Evolutionary conservation across 2,329 filamentous ascomycete species (phyloP), one percentile per base, ranked within the genome.

Genomic region (Colletotrichum plurivorum): DNA sequence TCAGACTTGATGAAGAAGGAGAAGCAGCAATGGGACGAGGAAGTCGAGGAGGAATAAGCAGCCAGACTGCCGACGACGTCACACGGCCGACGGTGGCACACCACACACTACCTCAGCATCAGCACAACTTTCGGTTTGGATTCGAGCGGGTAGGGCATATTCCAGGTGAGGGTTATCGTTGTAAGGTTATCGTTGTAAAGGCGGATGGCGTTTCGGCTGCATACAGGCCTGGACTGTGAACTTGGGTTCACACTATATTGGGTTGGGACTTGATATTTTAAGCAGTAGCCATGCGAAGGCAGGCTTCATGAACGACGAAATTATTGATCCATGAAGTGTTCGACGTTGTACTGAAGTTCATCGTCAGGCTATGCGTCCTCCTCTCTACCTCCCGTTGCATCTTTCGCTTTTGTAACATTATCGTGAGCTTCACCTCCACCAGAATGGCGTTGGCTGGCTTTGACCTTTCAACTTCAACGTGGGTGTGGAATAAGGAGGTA

Each of bases 11-110:
- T 95, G 75, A 92, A 92, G 82, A 87, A 85, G 66, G 94, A 97
- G 81, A 88, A 92, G 77, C 93, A 96, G 77, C 88, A 89, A 41
- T 95, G 93, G 92, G 93, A 94, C 73, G 93, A 93, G 74, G 93
- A 93, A 73, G 90, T 90, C 70, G 92, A 94, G 71, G 93, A 91
- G 69, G 86, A 88, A 71, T 87, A 81, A 58, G 25, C 25, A 13
- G 22, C 16, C 16, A n/a, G 41, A 43, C 39, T 64, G 39, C 22
- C 20, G 16, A 22, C 39, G 27, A 25, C 25, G 25, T 36, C 49
- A 13, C 16, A 20, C 25, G 54, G 22, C 57, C 27, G 20, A 64
- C 27, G 31, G 41, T 55, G 61, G 49, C 18, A 55, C 36, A 65
- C 46, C 43, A 69, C 36, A 54, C 31, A 69, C 61, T 59, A 36